Evolutionary conservation across 1,284 basidiomycete species (phyloP).

Genomic region (Cutaneotrichosporon curvatum): DNA sequence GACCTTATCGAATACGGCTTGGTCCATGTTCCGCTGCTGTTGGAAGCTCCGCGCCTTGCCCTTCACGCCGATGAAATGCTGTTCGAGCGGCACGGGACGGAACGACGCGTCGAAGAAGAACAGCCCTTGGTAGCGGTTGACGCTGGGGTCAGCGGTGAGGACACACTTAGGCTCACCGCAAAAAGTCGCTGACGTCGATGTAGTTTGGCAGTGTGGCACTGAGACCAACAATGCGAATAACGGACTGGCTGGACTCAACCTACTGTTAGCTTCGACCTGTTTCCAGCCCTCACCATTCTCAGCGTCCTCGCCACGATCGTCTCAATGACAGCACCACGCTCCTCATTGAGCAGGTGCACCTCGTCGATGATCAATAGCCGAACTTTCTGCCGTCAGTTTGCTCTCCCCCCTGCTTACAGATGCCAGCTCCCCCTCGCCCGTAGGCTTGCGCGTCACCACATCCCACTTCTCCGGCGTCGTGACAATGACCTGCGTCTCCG

Average conservation of each 20-base stretch:
- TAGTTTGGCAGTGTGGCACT: constrained; percentile 98
- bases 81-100: constrained; percentile 91
- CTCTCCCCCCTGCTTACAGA: constrained; percentile 54
- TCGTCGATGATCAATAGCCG: constrained; percentile 97
- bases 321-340: constrained; percentile 96
- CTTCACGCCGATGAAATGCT: constrained; percentile 91
- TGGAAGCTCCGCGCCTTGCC: constrained; percentile 75
- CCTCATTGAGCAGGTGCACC: constrained; percentile 94
- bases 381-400: constrained; percentile 58
- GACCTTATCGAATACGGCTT: constrained; percentile 78
- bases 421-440: constrained; percentile 90
- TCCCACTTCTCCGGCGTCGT: constrained; percentile 99
- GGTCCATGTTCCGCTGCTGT: constrained; percentile 81
- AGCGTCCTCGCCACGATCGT: constrained; percentile 95
- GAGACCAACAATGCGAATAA: constrained; percentile 97
- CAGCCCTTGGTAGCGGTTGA: constrained; percentile 80
- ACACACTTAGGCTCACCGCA: constrained; percentile 55
- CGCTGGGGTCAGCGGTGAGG: constrained; percentile 50
- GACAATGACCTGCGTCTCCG: constrained; percentile 94
- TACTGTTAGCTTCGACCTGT: constrained; percentile 33
- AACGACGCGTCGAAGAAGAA: constrained; percentile 99
- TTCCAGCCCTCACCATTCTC: constrained; percentile 59
- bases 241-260: constrained; percentile 93
- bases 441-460: constrained; percentile 94
- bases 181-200: constrained; percentile 90